Percentiles rank a stretch among this genome's conserved stretches.
Evolutionary conservation across 2,329 filamentous ascomycete genomes (phyloP).

Genomic region (Alternaria postmessia): DNA sequence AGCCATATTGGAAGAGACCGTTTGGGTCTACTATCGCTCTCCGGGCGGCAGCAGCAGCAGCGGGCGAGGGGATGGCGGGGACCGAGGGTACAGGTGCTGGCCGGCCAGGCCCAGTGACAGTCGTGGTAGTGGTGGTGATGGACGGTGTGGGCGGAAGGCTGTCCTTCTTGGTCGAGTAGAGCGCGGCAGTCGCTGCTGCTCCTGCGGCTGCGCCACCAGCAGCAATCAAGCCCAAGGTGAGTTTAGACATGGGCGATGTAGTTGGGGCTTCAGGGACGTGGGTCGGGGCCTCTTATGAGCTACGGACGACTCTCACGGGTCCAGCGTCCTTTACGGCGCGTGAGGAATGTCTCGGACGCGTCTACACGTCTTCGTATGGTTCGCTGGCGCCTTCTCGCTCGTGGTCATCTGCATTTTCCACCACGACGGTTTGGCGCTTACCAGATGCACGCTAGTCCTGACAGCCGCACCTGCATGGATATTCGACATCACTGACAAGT

Average conservation of each 20-base stretch:
- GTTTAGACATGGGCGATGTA: slow-evolving; percentile 56
- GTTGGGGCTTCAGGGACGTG: slow-evolving; percentile 6
- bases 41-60: slow-evolving; percentile 30
- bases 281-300: slow-evolving; percentile 26
- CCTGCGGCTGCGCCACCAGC: slow-evolving; percentile 59
- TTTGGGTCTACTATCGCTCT: slow-evolving; percentile 57
- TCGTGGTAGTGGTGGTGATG: slow-evolving; percentile 49
- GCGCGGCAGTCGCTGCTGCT: slow-evolving; percentile 58
- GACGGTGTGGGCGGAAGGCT: slow-evolving; percentile 33
- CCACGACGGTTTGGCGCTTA: slow-evolving; percentile 29
- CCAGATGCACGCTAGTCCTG: slow-evolving; percentile 23
- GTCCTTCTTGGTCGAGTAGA: slow-evolving; percentile 52
- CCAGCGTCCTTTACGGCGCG: slow-evolving; percentile 45
- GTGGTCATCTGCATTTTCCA: slow-evolving; percentile 41
- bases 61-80: slow-evolving; percentile 35
- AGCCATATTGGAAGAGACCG: slow-evolving; percentile 68
- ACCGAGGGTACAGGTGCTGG: slow-evolving; percentile 34
- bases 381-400: slow-evolving; percentile 36
- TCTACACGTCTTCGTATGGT: slow-evolving; percentile 38
- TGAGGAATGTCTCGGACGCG: slow-evolving; percentile 49
- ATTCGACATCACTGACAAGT: slow-evolving; percentile 13
- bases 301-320: slow-evolving; percentile 16
- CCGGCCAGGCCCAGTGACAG: slow-evolving; percentile 38
- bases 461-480: slow-evolving; percentile 11
- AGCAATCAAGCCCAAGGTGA: slow-evolving; percentile 59